These are phyloP conservation scores for Geotrichum klebahnii DNA, from an alignment of 1,139 yeast species.

Conservation along the genomic window DNA sequence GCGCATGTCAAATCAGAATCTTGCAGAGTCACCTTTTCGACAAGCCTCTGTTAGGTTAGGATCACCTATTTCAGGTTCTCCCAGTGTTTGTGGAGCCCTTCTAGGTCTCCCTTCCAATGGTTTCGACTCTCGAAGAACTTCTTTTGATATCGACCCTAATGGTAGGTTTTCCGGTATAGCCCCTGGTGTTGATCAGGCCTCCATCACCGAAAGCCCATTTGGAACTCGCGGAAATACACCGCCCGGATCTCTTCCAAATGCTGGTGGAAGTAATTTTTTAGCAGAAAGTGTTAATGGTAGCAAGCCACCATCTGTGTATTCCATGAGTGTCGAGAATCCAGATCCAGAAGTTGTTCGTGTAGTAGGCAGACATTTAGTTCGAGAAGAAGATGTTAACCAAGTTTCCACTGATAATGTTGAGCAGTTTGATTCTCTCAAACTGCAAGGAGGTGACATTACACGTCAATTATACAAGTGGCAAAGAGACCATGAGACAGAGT, in stretches of 20 bases:
- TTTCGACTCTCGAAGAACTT: constrained; percentile 17
- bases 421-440: constrained; percentile 53
- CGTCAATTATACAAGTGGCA: constrained; percentile 77
- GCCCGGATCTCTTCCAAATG: constrained; percentile 9
- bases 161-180: constrained; percentile 7
- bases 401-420: constrained; percentile 29
- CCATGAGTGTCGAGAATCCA: constrained; percentile 42
- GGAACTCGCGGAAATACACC: constrained; percentile 15
- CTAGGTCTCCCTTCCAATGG: constrained; percentile 10
- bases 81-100: constrained; percentile 10
- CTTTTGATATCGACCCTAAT: constrained; percentile 16
- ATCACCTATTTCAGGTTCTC: constrained; percentile 24
- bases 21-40: constrained; percentile 30
- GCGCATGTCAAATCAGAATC: constrained; percentile 20
- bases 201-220: constrained; percentile 12
- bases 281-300: constrained; percentile 8
- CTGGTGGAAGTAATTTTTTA: background rate
- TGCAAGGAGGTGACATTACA: constrained; percentile 85
- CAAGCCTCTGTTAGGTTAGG: constrained; percentile 33
- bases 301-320: constrained; percentile 19
- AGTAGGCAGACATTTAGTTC: constrained; percentile 56
- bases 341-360: constrained; percentile 52
- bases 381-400: constrained; percentile 26
- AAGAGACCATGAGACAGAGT: constrained; percentile 45
- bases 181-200: background rate